Evolutionary conservation across 257 asterid species (phyloP).

Genomic region (Avicennia marina): DNA sequence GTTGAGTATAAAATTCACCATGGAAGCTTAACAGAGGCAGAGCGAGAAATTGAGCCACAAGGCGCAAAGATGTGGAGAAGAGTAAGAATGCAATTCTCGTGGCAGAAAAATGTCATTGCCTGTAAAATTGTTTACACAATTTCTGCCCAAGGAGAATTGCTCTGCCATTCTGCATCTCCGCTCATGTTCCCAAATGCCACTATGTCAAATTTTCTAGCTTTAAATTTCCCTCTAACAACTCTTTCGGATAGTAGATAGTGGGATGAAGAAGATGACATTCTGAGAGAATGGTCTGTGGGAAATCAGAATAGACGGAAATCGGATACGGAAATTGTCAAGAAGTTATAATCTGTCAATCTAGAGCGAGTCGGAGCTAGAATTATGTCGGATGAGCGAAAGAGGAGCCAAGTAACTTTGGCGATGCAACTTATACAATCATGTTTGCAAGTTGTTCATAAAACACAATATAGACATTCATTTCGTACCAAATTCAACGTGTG

Average conservation of each 20-base stretch:
- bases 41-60: conserved; percentile 6
- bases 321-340: too few species aligned
- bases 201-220: conserved; percentile 5
- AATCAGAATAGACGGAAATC: too few species aligned
- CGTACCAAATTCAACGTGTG: background rate
- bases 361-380: background rate
- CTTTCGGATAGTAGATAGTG: background rate
- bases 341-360: too few species aligned
- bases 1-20: conserved; percentile 21
- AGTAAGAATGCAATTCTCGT: conserved; percentile 35
- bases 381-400: background rate
- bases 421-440: background rate
- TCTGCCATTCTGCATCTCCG: conserved; percentile 42
- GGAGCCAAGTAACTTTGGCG: background rate
- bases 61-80: conserved; percentile 23
- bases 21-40: conserved; percentile 20
- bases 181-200: background rate
- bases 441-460: conserved; percentile 2
- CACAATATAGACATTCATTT: conserved; percentile 6
- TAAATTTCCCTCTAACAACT: background rate
- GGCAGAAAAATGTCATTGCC: conserved; percentile 24
- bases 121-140: background rate
- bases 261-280: conserved; percentile 9
- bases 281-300: too few species aligned
- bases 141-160: conserved; percentile 58